Conservation (phyloP, 495 filamentous ascomycete species). For the Pseudomonodictys pantanalensis region DNA sequence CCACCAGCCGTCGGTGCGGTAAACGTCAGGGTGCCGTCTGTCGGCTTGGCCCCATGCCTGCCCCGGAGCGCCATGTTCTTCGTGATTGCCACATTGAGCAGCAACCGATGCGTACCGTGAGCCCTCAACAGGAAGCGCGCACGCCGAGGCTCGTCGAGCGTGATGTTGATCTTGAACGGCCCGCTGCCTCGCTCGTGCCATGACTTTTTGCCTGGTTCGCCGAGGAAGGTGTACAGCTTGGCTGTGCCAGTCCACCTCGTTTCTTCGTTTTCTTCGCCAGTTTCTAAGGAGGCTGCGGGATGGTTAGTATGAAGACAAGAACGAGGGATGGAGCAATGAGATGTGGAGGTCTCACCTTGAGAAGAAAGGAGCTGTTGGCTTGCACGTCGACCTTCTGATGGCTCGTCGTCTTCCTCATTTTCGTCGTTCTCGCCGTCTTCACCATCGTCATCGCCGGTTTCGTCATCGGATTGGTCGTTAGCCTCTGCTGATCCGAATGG, state of each 20-base stretch:
- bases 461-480: constrained; percentile 47
- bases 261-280: constrained; percentile 66
- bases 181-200: constrained; percentile 89
- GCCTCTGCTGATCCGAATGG: constrained; percentile 64
- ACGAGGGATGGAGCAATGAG: too few relatives aligned
- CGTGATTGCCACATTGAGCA: constrained; percentile 75
- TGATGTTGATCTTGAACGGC: constrained; percentile 72
- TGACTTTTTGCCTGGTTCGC: constrained; percentile 51
- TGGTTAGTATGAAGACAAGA: too few relatives aligned
- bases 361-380: constrained; percentile 48
- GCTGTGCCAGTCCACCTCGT: constrained; percentile 63
- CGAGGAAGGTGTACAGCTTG: constrained; percentile 68
- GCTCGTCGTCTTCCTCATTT: constrained; percentile 49
- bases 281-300: too few relatives aligned
- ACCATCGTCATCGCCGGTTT: constrained; percentile 46
- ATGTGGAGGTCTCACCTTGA: not conserved
- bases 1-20: constrained; percentile 10
- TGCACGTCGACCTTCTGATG: constrained; percentile 54
- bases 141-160: constrained; percentile 3
- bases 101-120: constrained; percentile 78
- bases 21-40: constrained; percentile 12
- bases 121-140: constrained; percentile 81
- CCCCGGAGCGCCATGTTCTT: constrained; percentile 49
- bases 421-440: constrained; percentile 50
- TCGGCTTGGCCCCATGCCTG: constrained; percentile 1